Evolutionary conservation across 2,329 filamentous ascomycete species (phyloP).

Genomic region (Fusarium goolgardi): DNA sequence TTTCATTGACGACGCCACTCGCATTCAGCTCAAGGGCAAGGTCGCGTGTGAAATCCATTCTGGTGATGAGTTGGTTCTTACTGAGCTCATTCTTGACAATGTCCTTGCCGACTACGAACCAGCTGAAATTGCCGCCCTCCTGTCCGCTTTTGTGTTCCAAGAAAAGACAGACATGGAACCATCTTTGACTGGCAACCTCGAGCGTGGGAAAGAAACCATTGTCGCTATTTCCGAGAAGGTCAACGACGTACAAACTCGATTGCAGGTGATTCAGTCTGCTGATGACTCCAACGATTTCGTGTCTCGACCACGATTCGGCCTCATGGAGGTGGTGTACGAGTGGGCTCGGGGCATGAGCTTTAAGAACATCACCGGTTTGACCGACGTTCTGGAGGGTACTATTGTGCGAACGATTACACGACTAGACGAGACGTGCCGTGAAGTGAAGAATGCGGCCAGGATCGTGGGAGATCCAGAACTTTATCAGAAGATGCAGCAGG

Average conservation of each 20-base stretch:
- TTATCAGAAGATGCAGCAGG: slow-evolving; percentile 96
- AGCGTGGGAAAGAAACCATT: slow-evolving; percentile 86
- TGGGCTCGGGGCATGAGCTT: slow-evolving; percentile 99
- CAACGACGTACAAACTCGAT: slow-evolving; percentile 86
- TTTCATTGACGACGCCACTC: slow-evolving; percentile 87
- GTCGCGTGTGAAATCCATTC: slow-evolving; percentile 99
- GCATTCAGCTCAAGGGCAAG: slow-evolving; percentile 96
- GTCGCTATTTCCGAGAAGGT: slow-evolving; percentile 92
- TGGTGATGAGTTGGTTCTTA: slow-evolving; percentile 94
- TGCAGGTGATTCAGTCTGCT: slow-evolving; percentile 90
- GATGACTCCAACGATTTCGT: slow-evolving; percentile 96
- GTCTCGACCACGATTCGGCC: slow-evolving; percentile 85
- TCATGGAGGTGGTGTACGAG: slow-evolving; percentile 98
- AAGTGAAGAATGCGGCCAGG: slow-evolving; percentile 96
- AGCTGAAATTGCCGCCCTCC: slow-evolving; percentile 92
- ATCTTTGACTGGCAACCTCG: slow-evolving; percentile 82
- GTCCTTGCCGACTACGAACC: slow-evolving; percentile 95
- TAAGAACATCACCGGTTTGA: slow-evolving; percentile 95
- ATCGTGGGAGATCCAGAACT: slow-evolving; percentile 94
- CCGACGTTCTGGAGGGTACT: slow-evolving; percentile 95
- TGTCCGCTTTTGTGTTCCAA: slow-evolving; percentile 97
- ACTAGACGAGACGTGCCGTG: slow-evolving; percentile 93
- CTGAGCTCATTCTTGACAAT: slow-evolving; percentile 95
- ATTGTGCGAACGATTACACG: slow-evolving; percentile 95
- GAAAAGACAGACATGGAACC: slow-evolving; percentile 91